These are phyloP conservation scores for Paramecium octaurelia DNA, from an alignment of 73 alveolate species.

Conservation along the genomic window DNA sequence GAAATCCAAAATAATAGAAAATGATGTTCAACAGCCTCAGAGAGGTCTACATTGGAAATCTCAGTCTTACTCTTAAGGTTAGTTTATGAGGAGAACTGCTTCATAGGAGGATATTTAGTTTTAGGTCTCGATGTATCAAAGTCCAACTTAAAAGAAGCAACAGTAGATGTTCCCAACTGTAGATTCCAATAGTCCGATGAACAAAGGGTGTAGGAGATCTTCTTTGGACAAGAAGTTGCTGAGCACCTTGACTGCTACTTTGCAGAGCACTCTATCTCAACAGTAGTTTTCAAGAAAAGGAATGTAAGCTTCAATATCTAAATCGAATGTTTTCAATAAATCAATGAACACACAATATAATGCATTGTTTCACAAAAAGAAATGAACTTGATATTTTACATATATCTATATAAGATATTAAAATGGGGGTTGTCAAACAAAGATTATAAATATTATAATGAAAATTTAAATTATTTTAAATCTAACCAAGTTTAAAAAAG, in stretches of 20 bases:
- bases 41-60: neutral
- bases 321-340: neutral
- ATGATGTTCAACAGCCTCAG: neutral
- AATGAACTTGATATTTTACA: neutral
- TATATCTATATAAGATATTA: neutral
- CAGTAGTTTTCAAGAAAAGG: neutral
- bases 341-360: neutral
- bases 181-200: neutral
- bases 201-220: neutral
- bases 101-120: neutral
- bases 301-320: neutral
- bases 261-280: neutral
- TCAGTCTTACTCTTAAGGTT: neutral
- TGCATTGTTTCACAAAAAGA: neutral
- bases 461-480: neutral
- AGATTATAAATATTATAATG: neutral
- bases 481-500: neutral
- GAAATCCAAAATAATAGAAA: too few relatives aligned
- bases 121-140: neutral
- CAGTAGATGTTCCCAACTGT: conserved; percentile 14
- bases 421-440: too few relatives aligned
- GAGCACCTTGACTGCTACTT: neutral
- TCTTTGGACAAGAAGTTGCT: conserved; percentile 2
- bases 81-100: neutral
- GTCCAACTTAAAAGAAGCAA: neutral